Percentiles rank a stretch among this genome's conserved stretches.
Evolutionary conservation across 768 basidiomycete genomes (phyloP).

Genomic region (Boletus eberwhitei): DNA sequence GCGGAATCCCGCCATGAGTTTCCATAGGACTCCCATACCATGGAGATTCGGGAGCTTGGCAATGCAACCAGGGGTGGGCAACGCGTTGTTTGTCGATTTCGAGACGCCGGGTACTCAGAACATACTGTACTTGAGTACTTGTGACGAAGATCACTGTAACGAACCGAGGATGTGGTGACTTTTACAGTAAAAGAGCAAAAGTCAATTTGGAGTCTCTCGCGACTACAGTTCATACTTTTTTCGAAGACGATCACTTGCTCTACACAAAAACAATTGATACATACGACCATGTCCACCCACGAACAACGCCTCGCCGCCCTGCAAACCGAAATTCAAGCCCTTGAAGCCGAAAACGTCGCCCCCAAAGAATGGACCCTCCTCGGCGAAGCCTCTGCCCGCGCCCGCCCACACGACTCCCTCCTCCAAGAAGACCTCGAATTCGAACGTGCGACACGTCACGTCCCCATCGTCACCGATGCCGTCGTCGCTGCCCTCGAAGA

Average conservation of each 20-base stretch:
- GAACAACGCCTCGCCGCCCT: constrained; percentile 76
- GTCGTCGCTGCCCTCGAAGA: constrained; percentile 80
- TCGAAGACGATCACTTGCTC: no score
- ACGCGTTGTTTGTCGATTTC: no score
- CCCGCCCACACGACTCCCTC: constrained; percentile 86
- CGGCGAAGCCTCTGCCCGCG: constrained; percentile 82
- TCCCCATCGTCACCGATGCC: constrained; percentile 89
- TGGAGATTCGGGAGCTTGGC: background rate
- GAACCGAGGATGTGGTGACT: no score
- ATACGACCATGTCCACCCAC: constrained; percentile 35
- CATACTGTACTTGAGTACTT: no score
- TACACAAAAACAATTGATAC: background rate
- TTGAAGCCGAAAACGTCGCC: constrained; percentile 86
- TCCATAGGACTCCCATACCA: background rate
- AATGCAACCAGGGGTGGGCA: background rate
- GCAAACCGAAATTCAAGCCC: constrained; percentile 69
- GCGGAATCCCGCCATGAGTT: background rate
- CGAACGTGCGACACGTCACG: constrained; percentile 82
- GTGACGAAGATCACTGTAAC: no score
- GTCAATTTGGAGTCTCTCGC: no score
- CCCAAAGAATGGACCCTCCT: constrained; percentile 90
- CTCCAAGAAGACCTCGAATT: constrained; percentile 95
- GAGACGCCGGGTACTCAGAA: no score
- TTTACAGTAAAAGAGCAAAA: no score
- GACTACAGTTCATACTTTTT: no score